Conservation (phyloP, 176 grass and related monocot species). For the Oryza coarctata region DNA sequence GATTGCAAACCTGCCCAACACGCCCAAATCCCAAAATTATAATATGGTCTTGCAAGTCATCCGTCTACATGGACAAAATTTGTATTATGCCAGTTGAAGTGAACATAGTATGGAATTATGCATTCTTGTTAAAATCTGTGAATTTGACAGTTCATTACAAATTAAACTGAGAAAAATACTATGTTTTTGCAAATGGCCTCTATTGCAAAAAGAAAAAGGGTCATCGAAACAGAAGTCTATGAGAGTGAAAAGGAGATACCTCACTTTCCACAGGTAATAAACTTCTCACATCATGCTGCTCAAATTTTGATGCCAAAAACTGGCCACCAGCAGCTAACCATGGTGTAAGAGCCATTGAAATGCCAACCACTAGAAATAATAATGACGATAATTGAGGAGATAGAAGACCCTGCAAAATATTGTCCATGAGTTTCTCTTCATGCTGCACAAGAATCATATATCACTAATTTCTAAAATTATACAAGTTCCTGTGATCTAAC, state of each 20-base stretch:
- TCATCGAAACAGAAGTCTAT: not conserved
- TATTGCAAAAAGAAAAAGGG: not conserved
- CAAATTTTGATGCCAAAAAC: slow-evolving; percentile 91
- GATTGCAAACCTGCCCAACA: slow-evolving; percentile 80
- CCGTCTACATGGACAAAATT: slow-evolving; percentile 65
- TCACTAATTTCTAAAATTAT: not conserved
- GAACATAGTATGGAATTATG: slow-evolving; percentile 4
- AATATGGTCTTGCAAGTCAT: slow-evolving; percentile 98
- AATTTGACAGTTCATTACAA: not conserved
- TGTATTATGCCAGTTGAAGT: not conserved
- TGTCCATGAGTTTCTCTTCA: slow-evolving; percentile 13
- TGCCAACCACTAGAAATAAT: slow-evolving; percentile 92
- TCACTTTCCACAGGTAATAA: slow-evolving; percentile 96
- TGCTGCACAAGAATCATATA: slow-evolving; percentile 1
- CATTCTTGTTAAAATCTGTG: not conserved
- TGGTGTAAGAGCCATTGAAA: slow-evolving; percentile 98
- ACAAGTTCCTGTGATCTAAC: slow-evolving; percentile 20
- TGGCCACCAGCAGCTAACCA: slow-evolving; percentile 92
- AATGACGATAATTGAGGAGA: slow-evolving; percentile 86
- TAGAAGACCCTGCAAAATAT: slow-evolving; percentile 75
- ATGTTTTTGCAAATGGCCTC: not conserved
- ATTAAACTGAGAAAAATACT: slow-evolving; percentile 16
- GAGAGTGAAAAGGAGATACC: slow-evolving; percentile 46
- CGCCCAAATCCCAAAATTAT: slow-evolving; percentile 99
- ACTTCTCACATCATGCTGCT: slow-evolving; percentile 97